Evolutionary conservation across 192 early-diverging fungal genomes (phyloP), one percentile per base, ranked within the genome.

Genomic region (Jimgerdemannia flammicorona): DNA sequence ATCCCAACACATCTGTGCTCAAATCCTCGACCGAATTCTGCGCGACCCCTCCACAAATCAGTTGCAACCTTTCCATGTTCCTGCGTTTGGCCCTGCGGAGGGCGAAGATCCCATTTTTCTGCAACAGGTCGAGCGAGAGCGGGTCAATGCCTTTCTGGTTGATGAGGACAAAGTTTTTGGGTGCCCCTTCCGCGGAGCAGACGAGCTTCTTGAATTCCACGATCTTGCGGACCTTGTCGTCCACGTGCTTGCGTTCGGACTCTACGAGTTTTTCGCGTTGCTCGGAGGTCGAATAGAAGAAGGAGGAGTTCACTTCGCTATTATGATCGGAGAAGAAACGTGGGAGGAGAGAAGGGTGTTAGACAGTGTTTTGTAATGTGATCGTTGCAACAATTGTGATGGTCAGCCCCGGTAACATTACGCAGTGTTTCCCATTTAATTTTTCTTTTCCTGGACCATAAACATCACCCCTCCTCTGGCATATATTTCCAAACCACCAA

Each of bases 91-190:
- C 98, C 66, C 98, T 89, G 71, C 98, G 91, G 63, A 99, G 87
- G 9, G 96, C 97, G 66, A 99, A 78, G 82, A 99, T 99, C 71
- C 89, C 89, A 78, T 99, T 91, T 89, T 99, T 98, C 75, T 95
- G 95, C 77, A 99, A 86, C 29, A 99, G 87, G 84, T 99, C 98
- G 70, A 99, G 87, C 73, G 95, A 96, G 69, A 99, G 85, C 29
- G 98, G 98, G 78, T 99, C 98, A 75, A 99, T 97, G 69, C 98
- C 98, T 90, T 99, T 99, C 81, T 99, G 98, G 89, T 99, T 99
- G 82, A 99, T 92, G 64, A 99, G 86, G 19, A 99, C 95, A 81
- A 99, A 99, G 63, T 95, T 93, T 81, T 94, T 92, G 68, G 87
- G 80, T 75, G 93, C 90, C 80, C 93, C 87, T 54, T 84, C 88